phyloP scores from a whole-genome alignment of 2,329 filamentous ascomycete genomes.

The Epichloe gansuensis region DNA sequence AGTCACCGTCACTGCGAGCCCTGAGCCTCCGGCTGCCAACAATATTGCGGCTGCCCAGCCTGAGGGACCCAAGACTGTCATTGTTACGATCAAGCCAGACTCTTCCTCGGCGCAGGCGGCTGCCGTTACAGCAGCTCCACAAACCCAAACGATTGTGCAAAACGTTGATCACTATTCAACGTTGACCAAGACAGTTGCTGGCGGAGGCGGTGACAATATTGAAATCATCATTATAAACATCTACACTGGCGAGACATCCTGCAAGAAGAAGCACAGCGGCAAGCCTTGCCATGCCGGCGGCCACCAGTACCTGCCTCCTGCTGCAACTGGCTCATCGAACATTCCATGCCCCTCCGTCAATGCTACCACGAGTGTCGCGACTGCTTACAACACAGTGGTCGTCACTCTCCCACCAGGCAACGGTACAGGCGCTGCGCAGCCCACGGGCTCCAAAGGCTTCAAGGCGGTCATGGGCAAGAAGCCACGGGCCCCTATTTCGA shows the following conservation, averaged over 20 bases:
- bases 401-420: slow-evolving; percentile 14
- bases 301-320: slow-evolving; percentile 1
- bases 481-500: neutral
- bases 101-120: slow-evolving; percentile 7
- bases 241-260: slow-evolving; percentile 17
- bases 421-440: neutral
- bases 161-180: slow-evolving; percentile 11
- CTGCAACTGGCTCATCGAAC: slow-evolving; percentile 5
- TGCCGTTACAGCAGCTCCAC: slow-evolving; percentile 14
- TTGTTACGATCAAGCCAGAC: slow-evolving; percentile 7
- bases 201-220: slow-evolving; percentile 15
- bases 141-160: slow-evolving; percentile 7
- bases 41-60: neutral
- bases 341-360: slow-evolving; percentile 12
- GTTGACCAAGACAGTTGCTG: slow-evolving; percentile 12
- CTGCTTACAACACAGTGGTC: slow-evolving; percentile 24
- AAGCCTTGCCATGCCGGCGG: slow-evolving; percentile 11
- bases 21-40: neutral
- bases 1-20: slow-evolving; percentile 1
- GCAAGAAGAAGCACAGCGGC: slow-evolving; percentile 16
- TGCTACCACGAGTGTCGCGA: slow-evolving; percentile 19
- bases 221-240: slow-evolving; percentile 20
- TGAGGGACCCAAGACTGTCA: slow-evolving; percentile 8
- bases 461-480: neutral
- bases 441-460: neutral